Evolutionary conservation across 371 early-diverging fungal genomes (phyloP), one percentile per base, ranked within the genome.

Genomic region (Funneliformis caledonium): DNA sequence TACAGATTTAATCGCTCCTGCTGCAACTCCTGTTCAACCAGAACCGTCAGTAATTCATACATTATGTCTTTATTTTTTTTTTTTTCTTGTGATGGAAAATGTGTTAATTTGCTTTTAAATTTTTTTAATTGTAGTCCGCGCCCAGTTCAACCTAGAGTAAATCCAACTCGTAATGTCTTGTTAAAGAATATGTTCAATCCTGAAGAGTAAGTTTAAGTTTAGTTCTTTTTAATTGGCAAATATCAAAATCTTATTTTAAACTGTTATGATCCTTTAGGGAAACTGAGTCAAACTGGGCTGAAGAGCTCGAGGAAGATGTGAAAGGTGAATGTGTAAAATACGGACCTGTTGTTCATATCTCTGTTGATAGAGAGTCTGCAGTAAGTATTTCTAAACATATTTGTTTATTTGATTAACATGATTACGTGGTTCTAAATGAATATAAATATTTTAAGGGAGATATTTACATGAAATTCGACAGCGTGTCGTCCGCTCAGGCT

Each of bases 111-210:
- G 50, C 33, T 78, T 48, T 81, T 69, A 77, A 81, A 59, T 81
- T 81, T 16, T 73, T 80, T 47, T 81, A 77, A 12, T 56, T 19
- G 47, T 84, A 83, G 82, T 45, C 83, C 88, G n/a, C 82, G 89
- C 82, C 85, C 90, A 8, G 85, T 87, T 67, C 87, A 91, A 56
- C 87, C 86, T 7, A 73, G 62, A 50, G 82, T 82, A 47, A 83
- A 81, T 59, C 83, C 88, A 14, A 84, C 90, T 22, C 89, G 91
- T 22, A 90, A 90, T 73, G 86, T 96, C n/a, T 85, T 95, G 84
- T 85, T 98, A 82, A 93, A 91, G 80, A 96, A 97, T 81, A 97
- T 97, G 97, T 97, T 97, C 83, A 91, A 97, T 72, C 96, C 97
- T 22, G 91, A 86, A 56, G 95, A 96, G 94, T 95, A 92, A 85